Evolutionary conservation across 352 stramenopile species (phyloP).

Genomic region (Achlya hypogyna): DNA sequence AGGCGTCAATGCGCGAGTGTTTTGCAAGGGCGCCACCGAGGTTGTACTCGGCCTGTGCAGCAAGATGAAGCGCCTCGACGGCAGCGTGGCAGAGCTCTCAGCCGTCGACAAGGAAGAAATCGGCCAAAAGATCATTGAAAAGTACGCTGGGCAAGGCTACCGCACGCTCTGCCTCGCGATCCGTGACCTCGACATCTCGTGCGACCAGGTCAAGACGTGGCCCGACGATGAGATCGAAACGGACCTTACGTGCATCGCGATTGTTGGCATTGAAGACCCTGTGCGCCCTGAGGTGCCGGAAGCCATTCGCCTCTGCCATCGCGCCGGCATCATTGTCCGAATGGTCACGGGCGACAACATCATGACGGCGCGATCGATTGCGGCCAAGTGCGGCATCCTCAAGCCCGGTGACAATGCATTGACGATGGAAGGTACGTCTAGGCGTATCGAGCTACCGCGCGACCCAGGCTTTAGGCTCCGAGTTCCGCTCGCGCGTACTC

Average conservation of each 20-base stretch:
- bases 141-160: conserved; percentile 70
- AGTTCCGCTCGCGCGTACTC: conserved; percentile 58
- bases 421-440: conserved; percentile 42
- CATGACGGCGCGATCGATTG: conserved; percentile 80
- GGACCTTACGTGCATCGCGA: conserved; percentile 77
- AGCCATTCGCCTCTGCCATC: conserved; percentile 88
- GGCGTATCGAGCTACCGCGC: conserved; percentile 43
- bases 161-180: conserved; percentile 82
- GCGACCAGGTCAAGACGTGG: conserved; percentile 59
- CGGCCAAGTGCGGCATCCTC: conserved; percentile 66
- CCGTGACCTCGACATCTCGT: conserved; percentile 55
- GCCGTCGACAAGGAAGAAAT: conserved; percentile 53
- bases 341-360: conserved; percentile 99
- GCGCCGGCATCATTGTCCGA: conserved; percentile 93
- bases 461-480: conserved; percentile 48
- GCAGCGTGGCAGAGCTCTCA: conserved; percentile 42
- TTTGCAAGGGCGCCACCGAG: conserved; percentile 69
- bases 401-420: conserved; percentile 39
- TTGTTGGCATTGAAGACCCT: conserved; percentile 92
- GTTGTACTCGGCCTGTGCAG: conserved; percentile 62
- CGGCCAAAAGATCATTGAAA: conserved; percentile 53
- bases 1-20: conserved; percentile 43
- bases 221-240: conserved; percentile 73
- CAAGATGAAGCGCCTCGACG: conserved; percentile 55
- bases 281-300: conserved; percentile 90